Percentiles rank a stretch among this genome's conserved stretches.
These are phyloP conservation scores for Suillus fuscotomentosus DNA, from an alignment of 768 basidiomycete species.

Conservation along the genomic window DNA sequence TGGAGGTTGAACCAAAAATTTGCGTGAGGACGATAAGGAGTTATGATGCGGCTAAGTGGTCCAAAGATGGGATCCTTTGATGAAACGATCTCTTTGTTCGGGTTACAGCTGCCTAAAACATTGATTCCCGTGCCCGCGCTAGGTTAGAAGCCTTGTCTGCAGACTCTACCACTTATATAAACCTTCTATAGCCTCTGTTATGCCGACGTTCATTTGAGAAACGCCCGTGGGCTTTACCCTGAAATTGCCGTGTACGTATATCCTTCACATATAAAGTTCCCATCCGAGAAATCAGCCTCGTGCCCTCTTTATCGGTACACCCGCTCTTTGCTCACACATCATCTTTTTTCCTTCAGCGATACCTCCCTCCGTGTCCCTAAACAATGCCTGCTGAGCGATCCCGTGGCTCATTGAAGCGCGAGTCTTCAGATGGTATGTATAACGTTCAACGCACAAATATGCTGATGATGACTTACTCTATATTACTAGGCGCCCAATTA, in stretches of 20 bases:
- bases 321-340: conserved; percentile 15
- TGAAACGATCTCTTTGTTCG: conserved; percentile 9
- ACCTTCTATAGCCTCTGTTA: conserved; percentile 30
- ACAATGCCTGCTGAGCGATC: conserved; percentile 51
- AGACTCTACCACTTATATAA: conserved; percentile 16
- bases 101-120: conserved; percentile 16
- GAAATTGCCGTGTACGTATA: conserved; percentile 35
- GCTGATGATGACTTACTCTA: conserved; percentile 14
- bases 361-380: conserved; percentile 15
- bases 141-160: background rate
- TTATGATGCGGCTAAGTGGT: background rate
- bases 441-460: conserved; percentile 1
- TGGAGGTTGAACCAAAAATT: too few relatives aligned
- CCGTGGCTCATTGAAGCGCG: conserved; percentile 34
- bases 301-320: conserved; percentile 20
- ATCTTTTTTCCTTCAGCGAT: conserved; percentile 18
- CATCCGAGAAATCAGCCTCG: conserved; percentile 19
- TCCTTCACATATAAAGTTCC: conserved; percentile 29
- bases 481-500: conserved; percentile 37
- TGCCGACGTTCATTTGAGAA: conserved; percentile 24
- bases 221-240: conserved; percentile 30
- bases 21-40: conserved; percentile 7
- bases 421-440: conserved; percentile 35
- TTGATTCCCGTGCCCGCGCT: conserved; percentile 5
- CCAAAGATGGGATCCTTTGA: background rate